Conservation (phyloP, 192 early-diverging fungal genomes). For the Obelidium mucronatum region DNA sequence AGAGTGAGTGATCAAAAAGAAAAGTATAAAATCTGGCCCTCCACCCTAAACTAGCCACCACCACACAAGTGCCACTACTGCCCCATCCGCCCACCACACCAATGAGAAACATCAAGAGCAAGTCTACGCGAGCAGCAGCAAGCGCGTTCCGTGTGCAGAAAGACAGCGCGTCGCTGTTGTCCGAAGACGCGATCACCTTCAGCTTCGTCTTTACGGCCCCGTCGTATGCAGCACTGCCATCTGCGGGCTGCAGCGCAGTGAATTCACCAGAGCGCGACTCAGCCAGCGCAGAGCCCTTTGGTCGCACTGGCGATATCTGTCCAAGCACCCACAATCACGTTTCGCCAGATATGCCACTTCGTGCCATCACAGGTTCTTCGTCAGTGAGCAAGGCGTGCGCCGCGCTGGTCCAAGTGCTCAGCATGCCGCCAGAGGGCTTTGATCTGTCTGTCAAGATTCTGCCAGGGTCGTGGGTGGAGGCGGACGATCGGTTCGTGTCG, state of each 20-base stretch:
- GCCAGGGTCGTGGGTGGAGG: too few relatives aligned
- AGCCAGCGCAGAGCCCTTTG: neutral
- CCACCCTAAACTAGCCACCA: too few relatives aligned
- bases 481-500: too few relatives aligned
- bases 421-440: neutral
- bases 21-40: too few relatives aligned
- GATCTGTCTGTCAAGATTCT: conserved; percentile 7
- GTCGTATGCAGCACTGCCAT: neutral
- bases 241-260: neutral
- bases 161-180: neutral
- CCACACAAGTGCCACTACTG: too few relatives aligned
- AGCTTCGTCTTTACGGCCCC: conserved; percentile 11
- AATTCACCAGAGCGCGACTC: neutral
- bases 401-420: neutral
- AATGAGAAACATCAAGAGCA: too few relatives aligned
- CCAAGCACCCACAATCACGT: neutral
- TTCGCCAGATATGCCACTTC: neutral
- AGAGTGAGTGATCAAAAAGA: too few relatives aligned
- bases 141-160: too few relatives aligned
- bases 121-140: too few relatives aligned
- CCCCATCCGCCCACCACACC: too few relatives aligned
- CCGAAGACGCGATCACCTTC: conserved; percentile 11
- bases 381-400: too few relatives aligned
- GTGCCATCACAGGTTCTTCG: neutral
- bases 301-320: neutral